Evolutionary conservation across 768 basidiomycete genomes (phyloP), one percentile per base, ranked within the genome.

Genomic region (Pholiota molesta): DNA sequence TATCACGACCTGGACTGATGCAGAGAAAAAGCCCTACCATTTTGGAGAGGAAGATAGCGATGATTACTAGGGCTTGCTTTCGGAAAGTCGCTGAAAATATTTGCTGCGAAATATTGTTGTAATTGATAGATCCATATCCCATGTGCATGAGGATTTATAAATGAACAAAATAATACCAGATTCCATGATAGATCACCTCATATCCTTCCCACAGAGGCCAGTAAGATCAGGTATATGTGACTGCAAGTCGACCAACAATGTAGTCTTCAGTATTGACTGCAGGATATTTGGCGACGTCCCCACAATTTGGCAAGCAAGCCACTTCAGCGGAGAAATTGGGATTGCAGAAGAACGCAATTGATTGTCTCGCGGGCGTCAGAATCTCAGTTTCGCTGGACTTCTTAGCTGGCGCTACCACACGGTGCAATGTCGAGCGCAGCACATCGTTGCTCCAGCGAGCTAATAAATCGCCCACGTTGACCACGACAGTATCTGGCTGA

Each of bases 261-360:
- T 94, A 94, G 54, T 86, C 81, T 60, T 88, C 90, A 2, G 92
- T 85, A 55, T 84, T 89, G 57, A 94, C 79, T 1, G 90, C 75
- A n/a, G 81, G 75, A 70, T 94, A 92, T 75, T 89, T 92, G 10
- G 79, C 75, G 56, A 76, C 75, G 31, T 73, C 70, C 31, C 84
- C 86, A 31, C 88, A 86, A 59, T 84, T 90, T 19, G 92, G 90
- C 28, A 94, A 74, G 65, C 92, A 91, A 16, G 86, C 78, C 58
- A 95, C 87, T 60, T 81, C 77, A 14, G 90, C 78, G 44, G 81
- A 81, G 67, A 84, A 85, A 65, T 94, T 92, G 3, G 92, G 92
- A 67, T 90, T 94, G 78, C 90, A 92, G 76, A 95, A 95, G 79
- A 91, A 95, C 8, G 90, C 93, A 55, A 94, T 89, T 9, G 90